Percentiles rank a stretch among this genome's conserved stretches.
phyloP scores from a whole-genome alignment of 352 stramenopile genomes.

The Globisporangium uncinulatum region DNA sequence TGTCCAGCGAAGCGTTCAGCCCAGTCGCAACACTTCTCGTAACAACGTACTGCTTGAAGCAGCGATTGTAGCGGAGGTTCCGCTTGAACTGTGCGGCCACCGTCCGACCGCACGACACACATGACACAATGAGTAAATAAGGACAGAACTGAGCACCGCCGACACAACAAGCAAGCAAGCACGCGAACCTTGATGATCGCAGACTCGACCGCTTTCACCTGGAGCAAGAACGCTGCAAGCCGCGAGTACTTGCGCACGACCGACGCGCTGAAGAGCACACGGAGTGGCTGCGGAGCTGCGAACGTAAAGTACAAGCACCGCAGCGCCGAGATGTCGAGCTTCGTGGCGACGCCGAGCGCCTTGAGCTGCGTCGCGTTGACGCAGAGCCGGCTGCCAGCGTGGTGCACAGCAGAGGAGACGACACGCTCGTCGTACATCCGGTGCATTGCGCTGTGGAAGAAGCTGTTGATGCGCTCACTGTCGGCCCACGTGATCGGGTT shows the following conservation, averaged over 20 bases:
- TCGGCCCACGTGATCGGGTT: conserved; percentile 56
- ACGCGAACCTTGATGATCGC: conserved; percentile 42
- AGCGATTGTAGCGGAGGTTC: conserved; percentile 39
- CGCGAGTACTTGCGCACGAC: conserved; percentile 62
- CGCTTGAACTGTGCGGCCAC: conserved; percentile 44
- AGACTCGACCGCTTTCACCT: conserved; percentile 61
- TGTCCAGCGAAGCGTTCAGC: no score
- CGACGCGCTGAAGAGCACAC: conserved; percentile 51
- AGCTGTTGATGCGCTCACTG: conserved; percentile 44
- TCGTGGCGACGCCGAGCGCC: conserved; percentile 18
- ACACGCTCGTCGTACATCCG: conserved; percentile 36
- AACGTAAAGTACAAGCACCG: conserved; percentile 62
- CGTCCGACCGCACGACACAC: not conserved
- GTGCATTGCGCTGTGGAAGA: conserved; percentile 51
- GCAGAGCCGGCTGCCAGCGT: conserved; percentile 38
- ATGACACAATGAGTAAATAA: no score
- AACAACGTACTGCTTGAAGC: conserved; percentile 36
- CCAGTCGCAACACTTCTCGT: no score
- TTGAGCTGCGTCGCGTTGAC: conserved; percentile 48
- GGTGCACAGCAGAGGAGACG: conserved; percentile 25
- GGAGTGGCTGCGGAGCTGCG: conserved; percentile 35
- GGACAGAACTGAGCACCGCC: not conserved
- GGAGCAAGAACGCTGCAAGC: conserved; percentile 46
- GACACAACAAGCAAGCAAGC: not conserved
- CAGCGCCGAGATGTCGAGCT: conserved; percentile 51